Evolutionary conservation across 1,284 basidiomycete genomes (phyloP).

Genomic region (Naganishia cerealis): DNA sequence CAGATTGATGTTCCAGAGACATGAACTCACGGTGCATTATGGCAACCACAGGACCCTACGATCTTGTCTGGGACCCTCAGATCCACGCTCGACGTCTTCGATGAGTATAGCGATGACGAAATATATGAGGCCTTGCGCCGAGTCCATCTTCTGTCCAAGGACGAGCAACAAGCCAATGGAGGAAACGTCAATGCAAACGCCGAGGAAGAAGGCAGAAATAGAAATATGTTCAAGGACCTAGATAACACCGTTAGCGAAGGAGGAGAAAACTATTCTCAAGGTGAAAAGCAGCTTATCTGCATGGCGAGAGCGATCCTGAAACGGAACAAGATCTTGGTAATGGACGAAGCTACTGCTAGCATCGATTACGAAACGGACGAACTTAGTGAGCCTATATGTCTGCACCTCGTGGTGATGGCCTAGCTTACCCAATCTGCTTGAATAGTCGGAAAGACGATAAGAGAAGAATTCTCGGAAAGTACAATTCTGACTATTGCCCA

Average conservation of each 20-base stretch:
- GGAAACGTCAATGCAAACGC: conserved; percentile 52
- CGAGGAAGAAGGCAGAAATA: conserved; percentile 64
- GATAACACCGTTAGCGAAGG: conserved; percentile 67
- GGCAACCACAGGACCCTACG: conserved; percentile 72
- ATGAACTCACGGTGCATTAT: background rate
- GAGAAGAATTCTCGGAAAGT: conserved; percentile 60
- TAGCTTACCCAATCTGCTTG: background rate
- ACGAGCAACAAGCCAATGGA: conserved; percentile 36
- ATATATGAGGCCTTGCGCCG: conserved; percentile 85
- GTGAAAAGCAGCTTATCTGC: conserved; percentile 77
- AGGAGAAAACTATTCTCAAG: conserved; percentile 90
- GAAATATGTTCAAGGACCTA: conserved; percentile 80
- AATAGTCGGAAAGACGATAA: conserved; percentile 52
- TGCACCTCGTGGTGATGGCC: background rate
- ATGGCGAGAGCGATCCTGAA: conserved; percentile 80
- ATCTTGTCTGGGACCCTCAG: conserved; percentile 84
- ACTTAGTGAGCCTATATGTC: conserved; percentile 57
- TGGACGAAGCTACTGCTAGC: conserved; percentile 79
- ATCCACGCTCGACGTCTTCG: conserved; percentile 84
- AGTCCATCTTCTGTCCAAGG: conserved; percentile 73
- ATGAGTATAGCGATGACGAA: conserved; percentile 78
- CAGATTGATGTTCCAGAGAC: background rate
- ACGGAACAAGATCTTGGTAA: conserved; percentile 70
- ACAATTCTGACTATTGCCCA: conserved; percentile 65
- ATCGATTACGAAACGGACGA: conserved; percentile 63